Base-by-base conservation (phyloP, 306 rosid species). In the Benincasa hispida region DNA sequence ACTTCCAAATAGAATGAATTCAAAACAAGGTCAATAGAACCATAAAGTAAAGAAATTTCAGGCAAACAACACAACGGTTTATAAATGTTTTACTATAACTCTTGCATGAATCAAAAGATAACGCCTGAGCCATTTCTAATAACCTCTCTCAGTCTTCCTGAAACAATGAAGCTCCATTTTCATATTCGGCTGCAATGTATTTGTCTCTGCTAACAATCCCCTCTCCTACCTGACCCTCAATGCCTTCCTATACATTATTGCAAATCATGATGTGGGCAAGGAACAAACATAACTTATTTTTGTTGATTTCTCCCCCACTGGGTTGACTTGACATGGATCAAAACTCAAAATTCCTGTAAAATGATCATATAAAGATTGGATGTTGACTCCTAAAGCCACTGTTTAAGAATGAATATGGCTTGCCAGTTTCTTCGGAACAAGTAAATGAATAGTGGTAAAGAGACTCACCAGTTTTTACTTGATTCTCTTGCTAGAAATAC, bases 401-500 rank as follows among this genome's bases (percentile, higher is more conserved):
- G 32, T 67, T 68, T 22, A 10, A n/a, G 32, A 66, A 66, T 39
- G 51, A 66, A 21, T 67, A 41, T 67, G 53, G 27, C 19, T 67
- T 9, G 17, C 72, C 72, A 65, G 18, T 19, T 35, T 35, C 27
- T 65, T 9, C n/a, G 9, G 24, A 67, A 67, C 21, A 39, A 67
- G 74, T 67, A 10, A 66, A 18, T 11, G 39, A 60, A 19, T 21
- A 15, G 1, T 35, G 11, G 15, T 14, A 12, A 25, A 22, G 56
- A 50, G 17, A 10, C 27, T 76, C 30, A 18, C 79, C 79, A 59
- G 47, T 28, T 72, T 72, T 48, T 50, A 15, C 77, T 77, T 35
- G 62, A 58, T 30, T 81, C 83, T 73, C 68, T 82, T 14, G 81
- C 62, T 62, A 74, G 82, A 77, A 86, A 81, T 34, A 83, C 78